Conservation (phyloP, 2,329 filamentous ascomycete genomes). For the Aureobasidium sp. region DNA sequence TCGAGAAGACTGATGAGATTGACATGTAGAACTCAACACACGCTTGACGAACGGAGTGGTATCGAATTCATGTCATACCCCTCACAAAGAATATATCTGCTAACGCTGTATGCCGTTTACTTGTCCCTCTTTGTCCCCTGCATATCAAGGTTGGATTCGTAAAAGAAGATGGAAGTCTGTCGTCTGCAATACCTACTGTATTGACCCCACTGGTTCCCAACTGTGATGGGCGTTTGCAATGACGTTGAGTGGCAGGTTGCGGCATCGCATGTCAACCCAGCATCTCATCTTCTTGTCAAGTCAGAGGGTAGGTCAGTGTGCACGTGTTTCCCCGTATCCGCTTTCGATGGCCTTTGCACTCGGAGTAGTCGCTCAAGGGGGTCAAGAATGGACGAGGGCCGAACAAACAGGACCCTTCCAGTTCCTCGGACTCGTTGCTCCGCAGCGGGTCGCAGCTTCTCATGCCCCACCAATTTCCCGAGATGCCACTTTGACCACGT, state of each 20-base stretch:
- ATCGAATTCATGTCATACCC: too few relatives aligned
- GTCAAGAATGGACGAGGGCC: neutral
- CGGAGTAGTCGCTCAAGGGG: neutral
- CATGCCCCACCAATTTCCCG: slow-evolving; percentile 7
- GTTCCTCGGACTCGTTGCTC: neutral
- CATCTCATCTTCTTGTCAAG: neutral
- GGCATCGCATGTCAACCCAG: neutral
- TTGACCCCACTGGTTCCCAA: neutral
- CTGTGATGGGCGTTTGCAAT: neutral
- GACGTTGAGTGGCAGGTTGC: neutral
- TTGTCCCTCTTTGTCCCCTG: neutral
- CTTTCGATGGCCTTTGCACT: neutral
- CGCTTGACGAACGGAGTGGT: too few relatives aligned
- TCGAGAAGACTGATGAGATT: too few relatives aligned
- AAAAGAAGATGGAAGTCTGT: neutral
- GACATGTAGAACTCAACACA: too few relatives aligned
- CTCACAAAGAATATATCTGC: too few relatives aligned
- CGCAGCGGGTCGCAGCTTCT: slow-evolving; percentile 9
- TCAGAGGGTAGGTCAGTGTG: neutral
- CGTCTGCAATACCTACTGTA: neutral
- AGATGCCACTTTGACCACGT: slow-evolving; percentile 9
- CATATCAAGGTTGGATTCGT: neutral
- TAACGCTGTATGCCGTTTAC: too few relatives aligned
- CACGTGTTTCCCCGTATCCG: neutral
- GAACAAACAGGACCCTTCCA: neutral